Base-by-base conservation (phyloP, 2,329 filamentous ascomycete species). In the Lasiodiplodia theobromae region DNA sequence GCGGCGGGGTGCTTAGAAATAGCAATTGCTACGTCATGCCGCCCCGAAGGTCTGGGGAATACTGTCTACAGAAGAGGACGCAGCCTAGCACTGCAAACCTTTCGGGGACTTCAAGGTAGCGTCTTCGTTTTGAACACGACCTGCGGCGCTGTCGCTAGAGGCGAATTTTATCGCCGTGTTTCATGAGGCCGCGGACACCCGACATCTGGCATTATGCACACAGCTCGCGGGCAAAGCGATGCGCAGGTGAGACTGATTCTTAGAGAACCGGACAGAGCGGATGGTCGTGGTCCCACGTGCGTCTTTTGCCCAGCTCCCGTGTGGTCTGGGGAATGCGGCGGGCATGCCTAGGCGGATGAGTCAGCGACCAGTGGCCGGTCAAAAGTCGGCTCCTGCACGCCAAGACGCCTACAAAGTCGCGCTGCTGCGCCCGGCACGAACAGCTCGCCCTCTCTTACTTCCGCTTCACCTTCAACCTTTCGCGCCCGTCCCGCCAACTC, bases 1-100 rank as follows among this genome's bases (percentile, higher is more conserved):
- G 34, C 51, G 25, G 65, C 65, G 54, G 65, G 65, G 65, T 67
- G 53, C 40, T 67, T 60, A 60, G 65, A 67, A 67, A 67, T 60
- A 25, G 31, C 53, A 49, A 3, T 52, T 4, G 51, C 44, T 58
- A 51, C 38, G 53, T 67, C 65, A 67, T 54, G 52, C 28, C 65
- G 60, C 47, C n/a, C 28, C 47, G 60, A 38, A 31, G 25, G 14
- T 40, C 34, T 34, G 28, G 49, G 25, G 16, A 49, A 28, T 18
- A 37, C 12, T 23, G 6, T 34, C 38, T 37, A 49, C 60, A 44
- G 21, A 47, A 37, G 28, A 28, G 28, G 23, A 12, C 10, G n/a
- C 47, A 23, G 21, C 34, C 5, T 37, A 25, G 40, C 56, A 23
- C 23, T 25, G 40, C 58, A 40, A 34, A 11, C 12, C n/a, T 49